A percentile compares a stretch with the other conserved stretches of the same genome.
These are phyloP conservation scores for Sclerotinia minor DNA, from an alignment of 2,329 filamentous ascomycete species.

Conservation along the genomic window DNA sequence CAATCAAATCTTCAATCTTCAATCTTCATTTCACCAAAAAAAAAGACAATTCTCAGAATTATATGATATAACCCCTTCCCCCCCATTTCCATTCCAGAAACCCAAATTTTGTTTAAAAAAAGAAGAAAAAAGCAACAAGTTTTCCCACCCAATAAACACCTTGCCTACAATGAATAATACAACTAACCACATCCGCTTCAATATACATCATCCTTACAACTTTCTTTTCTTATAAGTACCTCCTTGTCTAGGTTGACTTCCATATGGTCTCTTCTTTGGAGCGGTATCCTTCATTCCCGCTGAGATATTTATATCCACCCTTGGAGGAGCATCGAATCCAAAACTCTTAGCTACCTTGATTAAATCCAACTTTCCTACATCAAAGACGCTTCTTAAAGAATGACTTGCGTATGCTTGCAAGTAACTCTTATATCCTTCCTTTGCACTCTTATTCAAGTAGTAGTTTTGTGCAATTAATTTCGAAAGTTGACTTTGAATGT, in stretches of 20 bases:
- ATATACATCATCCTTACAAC: neutral
- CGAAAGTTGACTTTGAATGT: constrained; percentile 88
- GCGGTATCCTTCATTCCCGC: constrained; percentile 77
- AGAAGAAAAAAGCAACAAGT: neutral
- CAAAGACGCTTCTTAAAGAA: constrained; percentile 78
- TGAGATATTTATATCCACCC: constrained; percentile 76
- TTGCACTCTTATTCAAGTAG: constrained; percentile 86
- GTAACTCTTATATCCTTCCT: constrained; percentile 82
- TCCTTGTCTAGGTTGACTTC: constrained; percentile 71
- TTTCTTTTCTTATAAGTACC: constrained; percentile 41
- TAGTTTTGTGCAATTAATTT: constrained; percentile 95
- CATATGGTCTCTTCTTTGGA: constrained; percentile 67
- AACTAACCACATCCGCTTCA: neutral
- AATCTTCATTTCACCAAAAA: neutral
- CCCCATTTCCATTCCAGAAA: neutral
- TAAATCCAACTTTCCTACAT: constrained; percentile 78
- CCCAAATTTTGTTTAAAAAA: neutral
- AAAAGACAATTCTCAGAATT: neutral
- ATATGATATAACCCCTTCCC: neutral
- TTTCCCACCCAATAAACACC: constrained; percentile 4
- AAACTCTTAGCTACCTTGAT: constrained; percentile 84
- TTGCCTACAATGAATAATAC: constrained; percentile 4
- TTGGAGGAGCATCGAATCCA: constrained; percentile 73
- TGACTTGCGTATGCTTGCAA: constrained; percentile 93
- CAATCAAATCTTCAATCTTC: no score